phyloP scores from a whole-genome alignment of 805 yeast species.

The Saccharomyces kudriavzevii region DNA sequence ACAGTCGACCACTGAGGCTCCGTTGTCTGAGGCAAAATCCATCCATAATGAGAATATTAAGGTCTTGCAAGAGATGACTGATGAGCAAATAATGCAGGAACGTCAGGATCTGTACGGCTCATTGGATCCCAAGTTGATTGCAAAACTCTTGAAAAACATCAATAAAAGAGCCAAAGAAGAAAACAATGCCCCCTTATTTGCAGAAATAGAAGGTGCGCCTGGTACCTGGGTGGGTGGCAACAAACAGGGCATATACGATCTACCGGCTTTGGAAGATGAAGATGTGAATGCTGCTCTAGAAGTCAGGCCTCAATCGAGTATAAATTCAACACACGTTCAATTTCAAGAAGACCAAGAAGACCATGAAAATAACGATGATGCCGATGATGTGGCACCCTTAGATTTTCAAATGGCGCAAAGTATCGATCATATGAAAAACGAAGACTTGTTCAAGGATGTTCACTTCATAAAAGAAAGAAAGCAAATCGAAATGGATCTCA shows the following conservation, averaged over 20 bases:
- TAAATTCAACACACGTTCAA: constrained; percentile 9
- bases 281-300: constrained; percentile 27
- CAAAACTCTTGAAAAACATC: constrained; percentile 49
- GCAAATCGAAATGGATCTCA: constrained; percentile 1
- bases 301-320: constrained; percentile 3
- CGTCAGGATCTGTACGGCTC: constrained; percentile 56
- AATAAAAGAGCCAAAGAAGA: constrained; percentile 40
- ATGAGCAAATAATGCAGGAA: constrained; percentile 56
- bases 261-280: constrained; percentile 22
- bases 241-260: constrained; percentile 10
- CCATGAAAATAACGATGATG: constrained; percentile 37
- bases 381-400: constrained; percentile 46
- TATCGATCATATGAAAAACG: constrained; percentile 36
- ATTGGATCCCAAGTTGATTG: constrained; percentile 61
- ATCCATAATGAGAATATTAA: constrained; percentile 72
- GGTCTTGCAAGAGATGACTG: constrained; percentile 51
- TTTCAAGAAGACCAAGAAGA: constrained; percentile 6
- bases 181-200: constrained; percentile 34
- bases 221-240: constrained; percentile 33
- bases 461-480: constrained; percentile 50
- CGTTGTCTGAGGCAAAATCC: constrained; percentile 53
- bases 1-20: constrained; percentile 10
- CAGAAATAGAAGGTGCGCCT: constrained; percentile 31
- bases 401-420: constrained; percentile 41
- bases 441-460: constrained; percentile 39